phyloP scores from a whole-genome alignment of 2,329 filamentous ascomycete genomes.

The Cercospora beticola region DNA sequence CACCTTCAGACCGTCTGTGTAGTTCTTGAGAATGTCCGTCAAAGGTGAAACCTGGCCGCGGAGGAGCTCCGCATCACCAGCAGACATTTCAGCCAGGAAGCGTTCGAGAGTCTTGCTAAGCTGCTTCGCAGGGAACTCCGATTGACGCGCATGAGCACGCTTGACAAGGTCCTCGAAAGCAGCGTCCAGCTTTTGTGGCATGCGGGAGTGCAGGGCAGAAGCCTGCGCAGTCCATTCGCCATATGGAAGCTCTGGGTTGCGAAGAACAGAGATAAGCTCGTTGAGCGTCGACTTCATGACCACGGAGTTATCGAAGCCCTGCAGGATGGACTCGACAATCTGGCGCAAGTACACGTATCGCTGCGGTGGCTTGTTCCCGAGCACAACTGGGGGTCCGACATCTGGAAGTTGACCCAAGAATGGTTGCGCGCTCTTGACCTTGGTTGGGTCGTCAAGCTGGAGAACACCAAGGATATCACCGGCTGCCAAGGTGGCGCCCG shows the following conservation, averaged over 20 bases:
- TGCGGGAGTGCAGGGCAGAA: constrained; percentile 92
- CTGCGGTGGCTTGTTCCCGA: constrained; percentile 90
- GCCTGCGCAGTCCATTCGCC: constrained; percentile 96
- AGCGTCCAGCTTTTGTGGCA: constrained; percentile 88
- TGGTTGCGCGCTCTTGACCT: constrained; percentile 93
- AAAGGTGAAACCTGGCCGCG: constrained; percentile 73
- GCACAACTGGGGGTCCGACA: constrained; percentile 79
- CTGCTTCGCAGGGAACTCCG: constrained; percentile 89
- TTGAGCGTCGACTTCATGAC: constrained; percentile 87
- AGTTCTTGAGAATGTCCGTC: constrained; percentile 72
- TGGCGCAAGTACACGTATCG: constrained; percentile 73
- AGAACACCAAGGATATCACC: constrained; percentile 98
- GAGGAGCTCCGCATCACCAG: constrained; percentile 70
- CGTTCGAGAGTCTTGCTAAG: constrained; percentile 79
- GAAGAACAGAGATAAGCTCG: constrained; percentile 85
- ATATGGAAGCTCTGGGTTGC: constrained; percentile 86
- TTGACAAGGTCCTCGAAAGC: constrained; percentile 84
- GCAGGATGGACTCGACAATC: constrained; percentile 82
- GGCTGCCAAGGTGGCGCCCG: constrained; percentile 93
- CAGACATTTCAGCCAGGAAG: constrained; percentile 80
- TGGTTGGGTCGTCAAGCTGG: constrained; percentile 88
- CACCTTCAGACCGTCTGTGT: constrained; percentile 82
- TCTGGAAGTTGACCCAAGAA: constrained; percentile 89
- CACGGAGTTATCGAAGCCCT: constrained; percentile 95
- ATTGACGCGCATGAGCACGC: constrained; percentile 70